Evolutionary conservation across 108 stramenopile genomes (phyloP).

Genomic region (Cyclotella choctawhatcheeana): DNA sequence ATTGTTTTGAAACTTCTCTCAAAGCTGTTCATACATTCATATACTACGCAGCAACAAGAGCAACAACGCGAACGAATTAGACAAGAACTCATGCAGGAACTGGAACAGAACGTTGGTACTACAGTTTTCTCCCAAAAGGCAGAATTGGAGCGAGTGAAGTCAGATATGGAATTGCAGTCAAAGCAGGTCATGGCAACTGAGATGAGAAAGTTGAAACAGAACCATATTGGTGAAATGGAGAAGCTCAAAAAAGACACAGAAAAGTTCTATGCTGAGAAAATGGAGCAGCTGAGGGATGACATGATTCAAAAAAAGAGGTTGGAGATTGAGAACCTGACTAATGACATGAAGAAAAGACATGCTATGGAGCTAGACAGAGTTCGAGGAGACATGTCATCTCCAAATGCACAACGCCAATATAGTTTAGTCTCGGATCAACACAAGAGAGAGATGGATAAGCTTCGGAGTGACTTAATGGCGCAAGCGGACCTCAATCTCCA

Average conservation of each 20-base stretch:
- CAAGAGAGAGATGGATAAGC: slow-evolving; percentile 25
- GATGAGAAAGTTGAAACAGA: slow-evolving; percentile 25
- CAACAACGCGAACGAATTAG: slow-evolving; percentile 24
- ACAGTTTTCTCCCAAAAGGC: slow-evolving; percentile 29
- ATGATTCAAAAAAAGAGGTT: slow-evolving; percentile 9
- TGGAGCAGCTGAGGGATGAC: slow-evolving; percentile 19
- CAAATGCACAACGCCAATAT: slow-evolving; percentile 11
- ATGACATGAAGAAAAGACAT: slow-evolving; percentile 9
- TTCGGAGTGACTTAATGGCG: slow-evolving; percentile 26
- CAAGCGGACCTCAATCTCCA: slow-evolving; percentile 1
- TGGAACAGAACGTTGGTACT: slow-evolving; percentile 17
- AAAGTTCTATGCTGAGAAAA: slow-evolving; percentile 8
- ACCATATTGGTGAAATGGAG: slow-evolving; percentile 28
- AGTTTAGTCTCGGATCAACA: slow-evolving; percentile 12
- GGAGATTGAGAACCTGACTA: slow-evolving; percentile 10
- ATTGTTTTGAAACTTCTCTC: neutral
- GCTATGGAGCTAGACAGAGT: slow-evolving; percentile 9
- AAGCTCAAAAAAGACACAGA: slow-evolving; percentile 8
- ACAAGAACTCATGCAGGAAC: slow-evolving; percentile 20
- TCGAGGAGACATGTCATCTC: neutral
- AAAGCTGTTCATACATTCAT: neutral
- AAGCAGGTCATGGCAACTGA: slow-evolving; percentile 6
- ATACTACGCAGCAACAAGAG: slow-evolving; percentile 12
- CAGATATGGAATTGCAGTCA: slow-evolving; percentile 1
- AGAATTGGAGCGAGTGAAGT: slow-evolving; percentile 25